Conservation (phyloP, 305 asterid genomes). For the Fraxinus dipetala region DNA sequence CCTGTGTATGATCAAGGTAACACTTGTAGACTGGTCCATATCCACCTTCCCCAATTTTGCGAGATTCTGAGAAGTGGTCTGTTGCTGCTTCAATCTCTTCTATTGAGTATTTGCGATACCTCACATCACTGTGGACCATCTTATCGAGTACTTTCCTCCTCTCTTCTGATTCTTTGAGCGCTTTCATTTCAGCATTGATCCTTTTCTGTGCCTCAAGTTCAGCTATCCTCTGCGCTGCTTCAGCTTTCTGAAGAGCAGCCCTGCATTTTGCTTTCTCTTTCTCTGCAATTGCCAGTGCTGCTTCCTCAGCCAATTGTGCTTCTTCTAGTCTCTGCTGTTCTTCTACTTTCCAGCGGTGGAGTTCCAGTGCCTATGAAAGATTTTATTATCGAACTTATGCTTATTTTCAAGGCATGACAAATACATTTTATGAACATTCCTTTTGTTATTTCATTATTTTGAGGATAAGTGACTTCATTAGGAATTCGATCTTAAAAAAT, state of each 20-base stretch:
- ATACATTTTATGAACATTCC: neutral
- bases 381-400: neutral
- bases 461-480: neutral
- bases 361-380: conserved; percentile 10
- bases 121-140: neutral
- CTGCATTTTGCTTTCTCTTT: conserved; percentile 14
- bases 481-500: neutral
- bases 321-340: conserved; percentile 10
- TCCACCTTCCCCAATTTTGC: conserved; percentile 19
- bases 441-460: neutral
- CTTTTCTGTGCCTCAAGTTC: conserved; percentile 17
- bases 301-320: conserved; percentile 16
- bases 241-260: conserved; percentile 17
- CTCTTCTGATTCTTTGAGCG: conserved; percentile 17
- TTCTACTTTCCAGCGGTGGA: conserved; percentile 13
- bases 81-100: conserved; percentile 17
- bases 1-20: conserved; percentile 10
- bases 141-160: neutral
- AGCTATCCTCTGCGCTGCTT: conserved; percentile 14
- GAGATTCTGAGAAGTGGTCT: conserved; percentile 9
- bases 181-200: conserved; percentile 16
- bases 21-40: conserved; percentile 22
- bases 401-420: neutral
- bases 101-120: conserved; percentile 18
- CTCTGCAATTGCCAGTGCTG: conserved; percentile 19